Evolutionary conservation across 768 basidiomycete genomes (phyloP), one percentile per base, ranked within the genome.

Genomic region (Mycena maculata): DNA sequence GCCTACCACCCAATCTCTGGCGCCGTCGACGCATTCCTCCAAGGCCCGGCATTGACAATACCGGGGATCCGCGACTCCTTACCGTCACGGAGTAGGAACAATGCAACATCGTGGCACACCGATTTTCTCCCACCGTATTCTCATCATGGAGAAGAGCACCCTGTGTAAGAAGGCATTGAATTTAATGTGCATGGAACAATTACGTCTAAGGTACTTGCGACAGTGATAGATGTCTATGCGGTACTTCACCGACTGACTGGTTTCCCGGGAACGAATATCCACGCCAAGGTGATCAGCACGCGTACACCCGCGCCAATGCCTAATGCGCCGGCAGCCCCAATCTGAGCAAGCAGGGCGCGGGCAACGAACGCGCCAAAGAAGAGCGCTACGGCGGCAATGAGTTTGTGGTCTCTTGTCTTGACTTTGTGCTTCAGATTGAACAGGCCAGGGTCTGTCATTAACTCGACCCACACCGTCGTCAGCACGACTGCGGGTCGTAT

Each of bases 391-490:
- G 92, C 88, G 4, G 88, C 93, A 71, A 92, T 81, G 48, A 88
- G 73, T 74, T 90, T 89, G 78, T 92, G 88, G 75, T 95, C 93
- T 49, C 93, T 88, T 1, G 89, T 82, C 12, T 75, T 75, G 67
- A 92, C 84, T 53, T 79, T 79, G 54, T 85, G 80, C 41, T 83
- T 83, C 48, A 86, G 61, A 27, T 83, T 73, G 83, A 95, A 91
- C 25, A 96, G 85, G 49, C 86, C 78, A 0, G 94, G 94, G 76
- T 94, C 93, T 53, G 90, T 89, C 85, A 92, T 85, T 50, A 96
- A 86, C 72, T 96, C 94, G 70, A 94, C 93, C 93, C 93, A 96
- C 62, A 94, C 86, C 20, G 92, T 93, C 18, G 94, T 96, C 12
- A 96, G 83, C 47, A 95, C 92, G 69, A 94, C 92, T 89, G 75